These are phyloP conservation scores for Pleurotus salmoneostramineus DNA, from an alignment of 768 basidiomycete genomes.

Conservation along the genomic window DNA sequence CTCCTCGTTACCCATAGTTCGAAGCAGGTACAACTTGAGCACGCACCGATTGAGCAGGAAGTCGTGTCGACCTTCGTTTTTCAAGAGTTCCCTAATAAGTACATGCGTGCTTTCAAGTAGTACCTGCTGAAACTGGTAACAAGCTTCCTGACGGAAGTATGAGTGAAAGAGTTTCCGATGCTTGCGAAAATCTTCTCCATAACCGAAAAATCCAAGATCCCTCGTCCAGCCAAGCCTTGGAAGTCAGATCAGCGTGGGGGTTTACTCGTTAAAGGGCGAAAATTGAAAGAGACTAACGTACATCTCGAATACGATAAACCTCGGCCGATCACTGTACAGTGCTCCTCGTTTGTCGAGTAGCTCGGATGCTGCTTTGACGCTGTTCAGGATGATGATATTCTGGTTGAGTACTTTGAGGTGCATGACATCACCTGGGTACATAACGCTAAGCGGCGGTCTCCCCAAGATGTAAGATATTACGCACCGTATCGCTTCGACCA, in stretches of 20 bases:
- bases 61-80: background rate
- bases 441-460: no score
- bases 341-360: slow-evolving; percentile 16
- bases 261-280: no score
- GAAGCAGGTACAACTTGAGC: no score
- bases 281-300: background rate
- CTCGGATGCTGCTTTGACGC: slow-evolving; percentile 16
- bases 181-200: background rate
- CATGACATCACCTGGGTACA: no score
- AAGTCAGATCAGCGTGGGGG: no score
- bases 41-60: background rate
- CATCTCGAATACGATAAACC: background rate
- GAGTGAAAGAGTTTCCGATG: background rate
- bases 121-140: background rate
- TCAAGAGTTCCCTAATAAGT: background rate
- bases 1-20: no score
- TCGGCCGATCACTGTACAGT: slow-evolving; percentile 17
- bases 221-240: background rate
- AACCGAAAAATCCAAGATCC: background rate
- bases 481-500: no score
- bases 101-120: background rate
- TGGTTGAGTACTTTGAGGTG: slow-evolving; percentile 13
- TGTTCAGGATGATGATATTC: slow-evolving; percentile 23
- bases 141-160: background rate
- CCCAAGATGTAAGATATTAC: no score